Percentiles rank a stretch among this genome's conserved stretches.
These are phyloP conservation scores for Agaricus blazei DNA, from an alignment of 768 basidiomycete species.

Conservation along the genomic window DNA sequence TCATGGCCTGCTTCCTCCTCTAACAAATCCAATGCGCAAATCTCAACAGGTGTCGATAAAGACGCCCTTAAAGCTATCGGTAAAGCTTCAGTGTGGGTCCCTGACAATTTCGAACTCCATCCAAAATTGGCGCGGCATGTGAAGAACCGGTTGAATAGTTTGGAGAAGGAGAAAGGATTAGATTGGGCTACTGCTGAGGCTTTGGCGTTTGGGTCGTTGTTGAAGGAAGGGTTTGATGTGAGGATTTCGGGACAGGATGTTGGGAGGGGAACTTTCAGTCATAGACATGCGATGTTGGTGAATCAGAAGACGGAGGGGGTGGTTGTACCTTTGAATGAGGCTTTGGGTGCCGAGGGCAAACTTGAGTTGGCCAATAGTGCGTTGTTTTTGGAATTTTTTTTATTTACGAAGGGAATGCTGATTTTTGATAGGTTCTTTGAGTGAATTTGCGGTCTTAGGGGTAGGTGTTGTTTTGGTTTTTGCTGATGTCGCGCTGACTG, in stretches of 20 bases:
- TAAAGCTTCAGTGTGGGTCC: slow-evolving; percentile 58
- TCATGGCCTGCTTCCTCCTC: slow-evolving; percentile 57
- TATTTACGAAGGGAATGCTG: background rate
- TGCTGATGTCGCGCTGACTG: background rate
- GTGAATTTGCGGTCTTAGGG: slow-evolving; percentile 85
- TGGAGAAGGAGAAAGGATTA: slow-evolving; percentile 65
- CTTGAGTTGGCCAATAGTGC: slow-evolving; percentile 86
- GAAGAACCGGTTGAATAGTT: slow-evolving; percentile 64
- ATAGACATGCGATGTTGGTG: slow-evolving; percentile 88
- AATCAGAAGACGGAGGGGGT: slow-evolving; percentile 81
- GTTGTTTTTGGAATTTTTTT: slow-evolving; percentile 15
- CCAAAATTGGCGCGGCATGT: slow-evolving; percentile 74
- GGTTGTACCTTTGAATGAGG: slow-evolving; percentile 76
- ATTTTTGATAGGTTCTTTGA: slow-evolving; percentile 61
- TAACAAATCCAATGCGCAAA: slow-evolving; percentile 37
- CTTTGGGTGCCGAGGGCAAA: slow-evolving; percentile 53
- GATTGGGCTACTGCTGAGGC: slow-evolving; percentile 94
- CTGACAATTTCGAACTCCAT: slow-evolving; percentile 70
- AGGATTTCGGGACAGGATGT: slow-evolving; percentile 94
- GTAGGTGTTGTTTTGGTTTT: slow-evolving; percentile 35
- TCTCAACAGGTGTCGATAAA: slow-evolving; percentile 62
- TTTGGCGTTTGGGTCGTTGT: slow-evolving; percentile 81
- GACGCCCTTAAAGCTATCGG: slow-evolving; percentile 56
- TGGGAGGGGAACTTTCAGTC: slow-evolving; percentile 86
- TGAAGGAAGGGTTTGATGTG: slow-evolving; percentile 78